Base-by-base conservation (phyloP, 2,329 filamentous ascomycete genomes). In the Aspergillus fijiensis region DNA sequence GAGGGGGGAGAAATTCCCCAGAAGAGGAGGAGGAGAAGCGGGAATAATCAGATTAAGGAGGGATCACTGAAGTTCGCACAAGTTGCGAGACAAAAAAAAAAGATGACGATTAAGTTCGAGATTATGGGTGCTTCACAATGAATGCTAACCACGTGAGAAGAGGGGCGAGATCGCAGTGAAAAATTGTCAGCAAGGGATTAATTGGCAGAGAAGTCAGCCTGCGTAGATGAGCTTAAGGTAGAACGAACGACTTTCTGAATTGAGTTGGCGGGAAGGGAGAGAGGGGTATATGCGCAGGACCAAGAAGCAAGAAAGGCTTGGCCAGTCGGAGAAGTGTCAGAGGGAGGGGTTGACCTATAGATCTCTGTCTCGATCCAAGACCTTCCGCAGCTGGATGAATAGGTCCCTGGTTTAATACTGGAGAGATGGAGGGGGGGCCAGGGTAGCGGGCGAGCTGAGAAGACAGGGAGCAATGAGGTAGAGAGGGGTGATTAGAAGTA, bases 281-380 rank as follows among this genome's bases (percentile, higher is more conserved):
- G 55, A 63, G 58, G 51, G 51, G 58, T 55, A 49, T 27, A 54
- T 45, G 60, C 45, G 55, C 48, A 57, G 39, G 55, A 58, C 60
- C 58, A 60, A 55, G 59, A 39, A 60, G 62, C 55, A 51, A 59
- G 51, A 63, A 61, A 64, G 59, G 64, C 63, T 66, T 65, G 63
- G 61, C 64, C 60, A 62, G 51, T 67, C 80, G 80, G 16, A 72
- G 64, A 69, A 35, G 11, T 10, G 33, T 35, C 2, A 35, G 14
- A 35, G 39, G 62, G 67, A 70, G 67, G 66, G 57, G 27, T 9
- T 51, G 25, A 60, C 58, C 42, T 19, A 45, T n/a, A 45, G 39
- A 45, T 45, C 39, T 45, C 39, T 7, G 16, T 12, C 33, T 16
- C 33, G 14, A 35, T 35, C 11, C 4, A 16, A 35, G 33, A 35